phyloP scores from a whole-genome alignment of 2,329 filamentous ascomycete genomes.

The Colletotrichum gigasporum region DNA sequence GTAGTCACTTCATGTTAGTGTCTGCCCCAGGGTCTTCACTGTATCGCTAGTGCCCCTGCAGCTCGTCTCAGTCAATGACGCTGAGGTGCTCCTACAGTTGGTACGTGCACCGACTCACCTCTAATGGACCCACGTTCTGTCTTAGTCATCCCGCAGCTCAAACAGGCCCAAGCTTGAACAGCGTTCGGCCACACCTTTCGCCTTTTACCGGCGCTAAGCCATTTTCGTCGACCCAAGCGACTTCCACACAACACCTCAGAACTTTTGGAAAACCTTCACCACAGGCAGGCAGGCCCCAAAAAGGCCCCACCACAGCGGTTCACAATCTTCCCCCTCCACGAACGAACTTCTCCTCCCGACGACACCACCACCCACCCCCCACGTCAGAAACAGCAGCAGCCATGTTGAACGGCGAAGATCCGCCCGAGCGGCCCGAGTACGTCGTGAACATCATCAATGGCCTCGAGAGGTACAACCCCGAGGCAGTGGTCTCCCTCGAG shows the following conservation, averaged over 20 bases:
- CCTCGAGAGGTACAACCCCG: conserved; percentile 97
- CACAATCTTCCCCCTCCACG: conserved; percentile 49
- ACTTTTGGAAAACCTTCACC: conserved; percentile 51
- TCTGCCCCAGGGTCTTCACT: neutral
- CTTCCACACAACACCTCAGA: conserved; percentile 44
- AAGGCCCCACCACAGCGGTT: conserved; percentile 29
- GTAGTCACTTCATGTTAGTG: neutral
- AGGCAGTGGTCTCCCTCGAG: conserved; percentile 93
- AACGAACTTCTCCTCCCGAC: conserved; percentile 43
- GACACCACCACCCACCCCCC: conserved; percentile 34
- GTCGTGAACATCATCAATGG: conserved; percentile 95
- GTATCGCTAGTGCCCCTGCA: neutral
- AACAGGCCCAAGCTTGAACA: conserved; percentile 21
- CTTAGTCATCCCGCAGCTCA: neutral
- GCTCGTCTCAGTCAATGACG: conserved; percentile 31
- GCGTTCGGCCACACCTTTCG: conserved; percentile 33
- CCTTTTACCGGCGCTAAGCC: conserved; percentile 43
- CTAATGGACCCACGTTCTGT: neutral
- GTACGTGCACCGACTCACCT: conserved; percentile 22
- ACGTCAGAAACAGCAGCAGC: conserved; percentile 32
- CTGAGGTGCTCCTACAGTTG: neutral
- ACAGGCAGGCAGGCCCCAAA: neutral
- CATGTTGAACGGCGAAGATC: conserved; percentile 81
- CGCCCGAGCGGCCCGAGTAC: conserved; percentile 89
- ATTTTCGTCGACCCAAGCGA: conserved; percentile 48